phyloP scores from a whole-genome alignment of 768 basidiomycete genomes.

The Paxillus involutus region DNA sequence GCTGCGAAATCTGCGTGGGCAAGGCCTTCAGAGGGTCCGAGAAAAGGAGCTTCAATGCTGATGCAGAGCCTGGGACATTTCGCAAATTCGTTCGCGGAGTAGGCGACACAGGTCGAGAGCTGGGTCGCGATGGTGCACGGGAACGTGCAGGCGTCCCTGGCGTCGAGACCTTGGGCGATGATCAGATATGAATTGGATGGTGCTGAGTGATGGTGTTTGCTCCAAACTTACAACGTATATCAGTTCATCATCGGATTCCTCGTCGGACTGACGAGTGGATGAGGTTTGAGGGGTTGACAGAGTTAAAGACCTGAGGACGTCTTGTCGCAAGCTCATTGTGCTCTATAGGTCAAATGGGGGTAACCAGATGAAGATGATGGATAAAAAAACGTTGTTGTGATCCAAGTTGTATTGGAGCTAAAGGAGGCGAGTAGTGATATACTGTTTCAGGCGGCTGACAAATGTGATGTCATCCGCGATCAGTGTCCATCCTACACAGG shows the following conservation, averaged over 20 bases:
- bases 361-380: no score
- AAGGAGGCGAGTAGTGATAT: neutral
- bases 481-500: neutral
- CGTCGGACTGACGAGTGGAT: conserved; percentile 25
- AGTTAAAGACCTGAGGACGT: conserved; percentile 59
- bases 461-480: conserved; percentile 19
- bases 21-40: conserved; percentile 67
- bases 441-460: conserved; percentile 17
- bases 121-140: conserved; percentile 48
- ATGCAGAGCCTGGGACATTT: conserved; percentile 28
- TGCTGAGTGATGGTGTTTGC: neutral
- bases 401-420: neutral
- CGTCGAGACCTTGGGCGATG: conserved; percentile 50
- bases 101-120: conserved; percentile 45
- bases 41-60: conserved; percentile 19
- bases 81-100: conserved; percentile 19
- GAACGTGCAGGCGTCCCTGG: conserved; percentile 71
- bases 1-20: conserved; percentile 80
- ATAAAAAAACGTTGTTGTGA: neutral
- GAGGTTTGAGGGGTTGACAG: conserved; percentile 18
- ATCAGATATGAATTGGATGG: conserved; percentile 9
- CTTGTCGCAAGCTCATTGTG: conserved; percentile 71
- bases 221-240: conserved; percentile 62
- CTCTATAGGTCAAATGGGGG: neutral
- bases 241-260: conserved; percentile 67